A percentile compares a stretch with the other conserved stretches of the same genome.
Evolutionary conservation across 805 yeast species (phyloP).

Genomic region (Lachancea cidri): DNA sequence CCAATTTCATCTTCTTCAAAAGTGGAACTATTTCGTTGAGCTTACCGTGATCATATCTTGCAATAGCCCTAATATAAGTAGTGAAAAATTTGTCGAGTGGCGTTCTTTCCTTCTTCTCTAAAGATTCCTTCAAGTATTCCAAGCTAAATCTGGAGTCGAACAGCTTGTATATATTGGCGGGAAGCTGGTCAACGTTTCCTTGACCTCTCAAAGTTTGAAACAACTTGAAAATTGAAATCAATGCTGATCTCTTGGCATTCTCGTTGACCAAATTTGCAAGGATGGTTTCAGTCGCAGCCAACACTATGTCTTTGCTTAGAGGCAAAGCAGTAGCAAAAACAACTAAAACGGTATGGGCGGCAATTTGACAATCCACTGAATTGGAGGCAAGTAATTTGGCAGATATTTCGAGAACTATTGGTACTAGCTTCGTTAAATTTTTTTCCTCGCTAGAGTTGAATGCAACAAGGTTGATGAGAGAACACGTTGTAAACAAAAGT

Average conservation of each 20-base stretch:
- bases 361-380: constrained; percentile 61
- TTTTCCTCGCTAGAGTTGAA: constrained; percentile 40
- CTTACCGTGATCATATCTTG: constrained; percentile 39
- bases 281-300: constrained; percentile 59
- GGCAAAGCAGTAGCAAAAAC: constrained; percentile 73
- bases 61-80: constrained; percentile 39
- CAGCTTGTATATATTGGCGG: constrained; percentile 35
- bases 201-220: constrained; percentile 43
- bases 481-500: constrained; percentile 73
- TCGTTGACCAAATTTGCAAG: constrained; percentile 39
- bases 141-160: constrained; percentile 23
- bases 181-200: constrained; percentile 38
- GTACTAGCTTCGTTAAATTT: constrained; percentile 46
- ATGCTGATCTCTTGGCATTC: constrained; percentile 39
- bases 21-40: constrained; percentile 34
- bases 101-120: constrained; percentile 25
- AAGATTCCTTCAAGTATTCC: constrained; percentile 17
- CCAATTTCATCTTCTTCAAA: constrained; percentile 31
- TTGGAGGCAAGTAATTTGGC: constrained; percentile 48
- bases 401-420: constrained; percentile 52
- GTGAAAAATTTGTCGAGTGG: constrained; percentile 40
- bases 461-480: constrained; percentile 60
- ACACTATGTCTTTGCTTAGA: constrained; percentile 45
- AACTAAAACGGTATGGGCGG: constrained; percentile 77
- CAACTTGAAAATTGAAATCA: constrained; percentile 43